Evolutionary conservation across 495 filamentous ascomycete species (phyloP).

Genomic region (Penicillium manginii): DNA sequence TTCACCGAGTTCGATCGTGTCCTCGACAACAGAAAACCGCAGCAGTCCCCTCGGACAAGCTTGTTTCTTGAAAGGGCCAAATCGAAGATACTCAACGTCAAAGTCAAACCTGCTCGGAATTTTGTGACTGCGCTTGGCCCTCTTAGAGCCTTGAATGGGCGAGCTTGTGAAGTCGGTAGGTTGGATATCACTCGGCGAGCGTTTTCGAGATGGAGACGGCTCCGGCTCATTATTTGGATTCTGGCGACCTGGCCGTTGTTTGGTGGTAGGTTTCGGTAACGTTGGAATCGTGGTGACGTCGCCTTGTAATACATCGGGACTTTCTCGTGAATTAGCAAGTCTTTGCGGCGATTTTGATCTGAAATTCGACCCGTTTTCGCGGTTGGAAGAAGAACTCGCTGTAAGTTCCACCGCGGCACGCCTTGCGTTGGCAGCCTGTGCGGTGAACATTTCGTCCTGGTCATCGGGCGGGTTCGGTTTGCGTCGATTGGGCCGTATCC

Average conservation of each 20-base stretch:
- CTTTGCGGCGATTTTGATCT: neutral
- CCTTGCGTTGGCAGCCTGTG: constrained; percentile 32
- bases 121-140: constrained; percentile 21
- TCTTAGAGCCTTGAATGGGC: constrained; percentile 16
- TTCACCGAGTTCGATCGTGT: constrained; percentile 14
- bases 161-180: constrained; percentile 31
- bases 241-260: neutral
- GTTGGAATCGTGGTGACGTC: constrained; percentile 32
- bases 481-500: neutral
- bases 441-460: constrained; percentile 31
- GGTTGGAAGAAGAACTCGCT: neutral
- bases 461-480: constrained; percentile 13
- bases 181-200: constrained; percentile 40
- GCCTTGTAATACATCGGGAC: constrained; percentile 50
- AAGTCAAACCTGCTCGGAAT: constrained; percentile 11
- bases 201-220: constrained; percentile 12
- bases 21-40: constrained; percentile 20
- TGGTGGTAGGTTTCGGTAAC: neutral
- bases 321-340: constrained; percentile 33
- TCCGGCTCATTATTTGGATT: constrained; percentile 2
- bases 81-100: constrained; percentile 20
- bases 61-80: constrained; percentile 22
- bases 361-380: neutral
- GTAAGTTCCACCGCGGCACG: constrained; percentile 14
- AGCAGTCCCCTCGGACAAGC: neutral